Conservation (phyloP, 2,329 filamentous ascomycete species). For the Incumbomyces lentus region DNA sequence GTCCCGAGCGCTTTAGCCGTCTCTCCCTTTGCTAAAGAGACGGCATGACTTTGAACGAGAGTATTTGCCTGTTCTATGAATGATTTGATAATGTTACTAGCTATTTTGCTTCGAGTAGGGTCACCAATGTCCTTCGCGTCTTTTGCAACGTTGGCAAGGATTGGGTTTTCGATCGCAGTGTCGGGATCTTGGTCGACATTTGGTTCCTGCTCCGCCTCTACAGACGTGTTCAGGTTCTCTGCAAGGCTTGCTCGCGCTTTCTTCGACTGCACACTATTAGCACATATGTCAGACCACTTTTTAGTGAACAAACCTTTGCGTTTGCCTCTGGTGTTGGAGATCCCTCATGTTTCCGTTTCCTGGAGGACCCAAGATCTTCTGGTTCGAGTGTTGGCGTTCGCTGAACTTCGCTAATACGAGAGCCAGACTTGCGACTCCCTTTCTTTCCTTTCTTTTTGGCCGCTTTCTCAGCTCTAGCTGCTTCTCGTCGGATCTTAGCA, state of each 20-base stretch:
- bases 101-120: conserved; percentile 55
- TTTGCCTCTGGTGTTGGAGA: conserved; percentile 22
- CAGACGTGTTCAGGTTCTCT: conserved; percentile 2
- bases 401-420: conserved; percentile 56
- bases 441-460: conserved; percentile 48
- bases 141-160: conserved; percentile 25
- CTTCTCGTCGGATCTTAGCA: conserved; percentile 52
- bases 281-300: neutral
- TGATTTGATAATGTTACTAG: conserved; percentile 59
- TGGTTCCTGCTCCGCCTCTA: conserved; percentile 17
- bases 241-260: conserved; percentile 17
- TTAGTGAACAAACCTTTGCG: conserved; percentile 8
- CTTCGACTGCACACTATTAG: conserved; percentile 24
- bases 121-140: conserved; percentile 46
- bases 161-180: conserved; percentile 24
- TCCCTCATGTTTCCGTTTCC: conserved; percentile 38
- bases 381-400: conserved; percentile 35
- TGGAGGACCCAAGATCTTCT: conserved; percentile 22
- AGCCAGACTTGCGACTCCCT: conserved; percentile 48
- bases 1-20: conserved; percentile 56
- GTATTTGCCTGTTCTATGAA: conserved; percentile 56
- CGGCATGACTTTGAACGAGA: conserved; percentile 56
- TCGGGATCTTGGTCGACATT: conserved; percentile 25
- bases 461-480: conserved; percentile 48
- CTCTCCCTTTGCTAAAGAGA: conserved; percentile 52